Evolutionary conservation across 2,329 filamentous ascomycete genomes (phyloP), one percentile per base, ranked within the genome.

Genomic region (Grosmannia clavigera): DNA sequence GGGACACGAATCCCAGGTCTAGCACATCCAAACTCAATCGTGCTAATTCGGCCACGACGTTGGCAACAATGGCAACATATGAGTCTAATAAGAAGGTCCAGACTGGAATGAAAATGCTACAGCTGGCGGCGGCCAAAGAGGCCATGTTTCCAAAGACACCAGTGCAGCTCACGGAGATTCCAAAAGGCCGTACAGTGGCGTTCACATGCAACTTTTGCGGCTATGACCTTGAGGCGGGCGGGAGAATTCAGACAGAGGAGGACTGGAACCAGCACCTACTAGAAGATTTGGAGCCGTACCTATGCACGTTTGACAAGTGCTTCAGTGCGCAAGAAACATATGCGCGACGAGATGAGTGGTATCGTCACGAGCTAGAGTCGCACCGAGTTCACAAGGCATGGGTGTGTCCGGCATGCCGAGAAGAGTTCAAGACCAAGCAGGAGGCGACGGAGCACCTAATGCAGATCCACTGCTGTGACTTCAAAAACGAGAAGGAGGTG

Each of bases 201-300:
- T 62, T 64, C n/a, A 64, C 63, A 3, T 64, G 63, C 56, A 60
- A 60, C 14, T 63, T 60, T 19, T 64, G 62, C 14, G 63, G 63
- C 29, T 63, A 62, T 14, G 60, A 61, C 29, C 53, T 64, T 9
- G 63, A 64, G 22, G 60, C 57, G 2, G 62, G 61, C 5, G 58
- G 60, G 9, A 60, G 58, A 14, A 62, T 63, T 16, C 25, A 38
- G 43, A 61, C 60, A 1, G 59, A 62, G 11, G 58, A 61, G 22
- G 63, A 63, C 43, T 63, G 63, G 63, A 50, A 60, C 27, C 57
- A 58, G 27, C 63, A 64, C 33, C 22, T 63, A 9, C 54, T 64
- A 10, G 53, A 60, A 31, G 63, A 63, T n/a, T 14, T 64, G 52
- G 63, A 63, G 53, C 63, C 63, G 1, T 63, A 64, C 12, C 25